Conservation (phyloP, 2,329 filamentous ascomycete genomes). For the Scedosporium minutisporum region DNA sequence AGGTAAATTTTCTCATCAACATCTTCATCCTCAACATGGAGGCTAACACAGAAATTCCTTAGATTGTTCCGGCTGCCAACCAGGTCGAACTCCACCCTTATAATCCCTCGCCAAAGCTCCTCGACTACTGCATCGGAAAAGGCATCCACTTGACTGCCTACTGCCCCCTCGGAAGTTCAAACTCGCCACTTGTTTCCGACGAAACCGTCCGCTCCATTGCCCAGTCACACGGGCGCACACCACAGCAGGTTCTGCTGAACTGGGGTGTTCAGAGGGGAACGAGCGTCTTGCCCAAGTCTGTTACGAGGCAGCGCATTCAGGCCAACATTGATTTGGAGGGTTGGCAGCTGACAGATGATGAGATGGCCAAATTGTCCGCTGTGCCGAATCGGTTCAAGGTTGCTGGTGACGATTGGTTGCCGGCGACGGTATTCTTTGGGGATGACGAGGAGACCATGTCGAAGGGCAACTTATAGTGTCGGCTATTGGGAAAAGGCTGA, state of each 20-base stretch:
- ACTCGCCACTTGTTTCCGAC: conserved; percentile 62
- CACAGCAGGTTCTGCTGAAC: conserved; percentile 66
- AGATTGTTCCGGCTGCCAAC: conserved; percentile 60
- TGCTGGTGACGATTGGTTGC: conserved; percentile 64
- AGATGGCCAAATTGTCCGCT: conserved; percentile 57
- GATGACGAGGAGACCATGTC: conserved; percentile 49
- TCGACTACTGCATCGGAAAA: conserved; percentile 61
- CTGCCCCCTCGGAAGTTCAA: conserved; percentile 61
- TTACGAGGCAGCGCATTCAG: conserved; percentile 63
- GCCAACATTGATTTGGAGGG: conserved; percentile 67
- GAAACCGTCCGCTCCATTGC: conserved; percentile 52
- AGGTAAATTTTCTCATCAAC: not conserved
- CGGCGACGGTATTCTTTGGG: conserved; percentile 72
- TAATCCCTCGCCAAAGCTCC: conserved; percentile 70
- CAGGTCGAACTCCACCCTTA: conserved; percentile 76
- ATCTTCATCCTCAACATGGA: not conserved
- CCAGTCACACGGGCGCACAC: conserved; percentile 54
- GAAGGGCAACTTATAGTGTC: not conserved
- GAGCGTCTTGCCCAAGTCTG: conserved; percentile 78
- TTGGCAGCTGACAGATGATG: conserved; percentile 62
- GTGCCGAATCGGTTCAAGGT: conserved; percentile 74
- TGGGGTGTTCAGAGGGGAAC: conserved; percentile 76
- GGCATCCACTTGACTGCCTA: conserved; percentile 68
- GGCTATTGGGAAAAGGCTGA: not conserved
- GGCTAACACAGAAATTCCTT: not conserved